These are phyloP conservation scores for Picochlorum sp. DNA, from an alignment of 139 green algal genomes.

Conservation along the genomic window DNA sequence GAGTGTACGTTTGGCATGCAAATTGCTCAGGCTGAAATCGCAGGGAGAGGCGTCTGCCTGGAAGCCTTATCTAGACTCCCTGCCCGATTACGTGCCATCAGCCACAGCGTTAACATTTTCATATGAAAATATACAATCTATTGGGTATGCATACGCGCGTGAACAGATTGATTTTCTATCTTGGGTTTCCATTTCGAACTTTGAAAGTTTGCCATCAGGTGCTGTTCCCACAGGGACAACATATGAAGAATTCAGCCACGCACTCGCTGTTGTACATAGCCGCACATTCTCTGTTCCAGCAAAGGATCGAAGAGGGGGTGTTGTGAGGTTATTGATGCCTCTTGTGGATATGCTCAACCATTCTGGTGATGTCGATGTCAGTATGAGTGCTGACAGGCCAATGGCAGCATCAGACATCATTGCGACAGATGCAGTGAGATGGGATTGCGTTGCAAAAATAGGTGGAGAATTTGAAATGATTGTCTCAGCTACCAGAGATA, in stretches of 20 bases:
- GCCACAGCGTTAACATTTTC: neutral
- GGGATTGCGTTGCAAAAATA: conserved; percentile 10
- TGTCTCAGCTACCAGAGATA: conserved; percentile 3
- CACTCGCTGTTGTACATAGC: conserved; percentile 59
- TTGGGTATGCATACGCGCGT: conserved; percentile 1
- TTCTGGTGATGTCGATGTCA: conserved; percentile 43
- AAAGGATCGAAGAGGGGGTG: conserved; percentile 37
- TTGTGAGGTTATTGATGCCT: conserved; percentile 62
- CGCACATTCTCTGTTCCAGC: conserved; percentile 65
- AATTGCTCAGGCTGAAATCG: neutral
- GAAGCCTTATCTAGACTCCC: conserved; percentile 2
- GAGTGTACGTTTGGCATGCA: conserved; percentile 9
- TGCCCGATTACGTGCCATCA: neutral
- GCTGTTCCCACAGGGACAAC: too few relatives aligned
- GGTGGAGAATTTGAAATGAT: conserved; percentile 12
- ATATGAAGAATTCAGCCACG: conserved; percentile 47
- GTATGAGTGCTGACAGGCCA: neutral
- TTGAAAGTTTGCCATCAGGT: too few relatives aligned
- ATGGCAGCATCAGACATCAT: conserved; percentile 1
- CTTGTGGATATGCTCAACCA: conserved; percentile 78
- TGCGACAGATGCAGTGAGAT: conserved; percentile 30
- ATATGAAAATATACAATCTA: conserved; percentile 3
- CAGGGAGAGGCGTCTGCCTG: neutral
- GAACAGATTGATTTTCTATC: too few relatives aligned
- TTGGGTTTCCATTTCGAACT: too few relatives aligned